phyloP scores from a whole-genome alignment of 768 basidiomycete species.

The Boletellus emodensis region DNA sequence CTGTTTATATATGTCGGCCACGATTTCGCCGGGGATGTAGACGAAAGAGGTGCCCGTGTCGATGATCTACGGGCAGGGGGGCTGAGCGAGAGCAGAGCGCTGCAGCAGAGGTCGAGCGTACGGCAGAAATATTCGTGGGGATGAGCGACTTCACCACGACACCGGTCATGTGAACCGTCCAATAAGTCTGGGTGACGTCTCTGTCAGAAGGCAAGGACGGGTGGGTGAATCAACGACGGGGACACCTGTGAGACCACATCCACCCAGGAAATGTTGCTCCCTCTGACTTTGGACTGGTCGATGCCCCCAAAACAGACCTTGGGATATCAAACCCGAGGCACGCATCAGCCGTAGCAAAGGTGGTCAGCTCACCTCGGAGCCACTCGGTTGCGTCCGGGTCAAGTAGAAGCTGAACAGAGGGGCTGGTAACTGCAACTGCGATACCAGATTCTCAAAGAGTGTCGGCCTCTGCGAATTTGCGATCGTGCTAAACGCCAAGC shows the following conservation, averaged over 20 bases:
- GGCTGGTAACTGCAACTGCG: slow-evolving; percentile 28
- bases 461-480: slow-evolving; percentile 44
- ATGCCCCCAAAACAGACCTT: slow-evolving; percentile 28
- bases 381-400: slow-evolving; percentile 35
- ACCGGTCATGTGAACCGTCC: slow-evolving; percentile 51
- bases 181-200: slow-evolving; percentile 47
- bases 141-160: slow-evolving; percentile 34
- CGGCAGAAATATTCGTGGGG: slow-evolving; percentile 1
- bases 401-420: slow-evolving; percentile 61
- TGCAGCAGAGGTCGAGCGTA: slow-evolving; percentile 13
- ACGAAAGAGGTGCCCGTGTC: slow-evolving; percentile 68
- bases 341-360: background rate
- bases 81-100: background rate
- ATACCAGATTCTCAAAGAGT: slow-evolving; percentile 62
- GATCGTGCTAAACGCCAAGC: slow-evolving; percentile 60
- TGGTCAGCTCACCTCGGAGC: slow-evolving; percentile 43
- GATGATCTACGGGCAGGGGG: slow-evolving; percentile 42
- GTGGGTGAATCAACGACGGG: background rate
- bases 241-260: slow-evolving; percentile 36
- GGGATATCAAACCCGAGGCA: background rate
- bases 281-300: slow-evolving; percentile 31
- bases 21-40: slow-evolving; percentile 48
- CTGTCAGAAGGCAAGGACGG: background rate
- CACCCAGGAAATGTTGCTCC: slow-evolving; percentile 31
- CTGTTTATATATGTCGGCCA: slow-evolving; percentile 42